These are phyloP conservation scores for Elsinoe ampelina DNA, from an alignment of 2,329 filamentous ascomycete species.

Conservation along the genomic window DNA sequence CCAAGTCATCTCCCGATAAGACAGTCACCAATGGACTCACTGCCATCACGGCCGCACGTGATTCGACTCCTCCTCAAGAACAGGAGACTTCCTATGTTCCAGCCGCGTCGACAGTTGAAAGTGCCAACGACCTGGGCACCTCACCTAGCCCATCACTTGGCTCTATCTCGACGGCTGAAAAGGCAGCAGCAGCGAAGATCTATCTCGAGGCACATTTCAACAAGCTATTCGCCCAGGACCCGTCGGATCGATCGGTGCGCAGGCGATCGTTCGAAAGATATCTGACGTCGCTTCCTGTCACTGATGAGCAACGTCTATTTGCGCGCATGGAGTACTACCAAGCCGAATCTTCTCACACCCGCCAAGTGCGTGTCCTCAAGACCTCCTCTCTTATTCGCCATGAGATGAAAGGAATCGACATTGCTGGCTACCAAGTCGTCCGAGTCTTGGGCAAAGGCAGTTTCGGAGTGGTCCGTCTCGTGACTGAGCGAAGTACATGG, in stretches of 20 bases:
- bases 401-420: constrained; percentile 41
- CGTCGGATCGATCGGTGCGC: constrained; percentile 52
- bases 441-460: constrained; percentile 85
- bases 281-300: constrained; percentile 49
- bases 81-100: too few relatives aligned
- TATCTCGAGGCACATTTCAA: constrained; percentile 81
- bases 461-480: constrained; percentile 83
- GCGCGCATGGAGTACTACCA: constrained; percentile 51
- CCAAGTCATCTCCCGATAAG: constrained; percentile 1
- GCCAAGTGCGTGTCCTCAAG: constrained; percentile 63
- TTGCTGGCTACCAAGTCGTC: constrained; percentile 66
- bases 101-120: not conserved
- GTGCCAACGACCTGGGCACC: not conserved
- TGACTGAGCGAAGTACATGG: constrained; percentile 47
- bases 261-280: constrained; percentile 53
- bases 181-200: constrained; percentile 69
- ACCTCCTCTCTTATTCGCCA: constrained; percentile 45
- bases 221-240: constrained; percentile 46
- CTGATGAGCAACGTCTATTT: constrained; percentile 46
- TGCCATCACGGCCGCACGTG: constrained; percentile 9
- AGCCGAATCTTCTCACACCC: constrained; percentile 64
- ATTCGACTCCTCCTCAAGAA: not conserved
- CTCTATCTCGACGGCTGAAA: constrained; percentile 60
- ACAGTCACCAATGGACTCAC: not conserved
- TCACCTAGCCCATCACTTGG: constrained; percentile 21